These are phyloP conservation scores for Lodderomyces orthopsilosis DNA, from an alignment of 1,139 yeast genomes.

Conservation along the genomic window DNA sequence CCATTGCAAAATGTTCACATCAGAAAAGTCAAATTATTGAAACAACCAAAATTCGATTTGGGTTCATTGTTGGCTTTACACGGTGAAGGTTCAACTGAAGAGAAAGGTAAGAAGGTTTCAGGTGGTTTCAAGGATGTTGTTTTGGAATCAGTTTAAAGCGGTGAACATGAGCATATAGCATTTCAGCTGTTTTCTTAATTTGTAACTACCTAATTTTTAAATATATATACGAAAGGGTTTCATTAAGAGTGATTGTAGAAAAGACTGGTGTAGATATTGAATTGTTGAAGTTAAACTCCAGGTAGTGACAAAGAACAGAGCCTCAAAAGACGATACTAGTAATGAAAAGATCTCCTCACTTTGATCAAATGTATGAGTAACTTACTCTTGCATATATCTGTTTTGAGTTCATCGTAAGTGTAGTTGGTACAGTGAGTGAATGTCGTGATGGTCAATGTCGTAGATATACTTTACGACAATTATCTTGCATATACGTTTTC, in stretches of 20 bases:
- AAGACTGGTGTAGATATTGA: too few relatives aligned
- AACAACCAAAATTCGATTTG: conserved; percentile 53
- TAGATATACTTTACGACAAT: not conserved
- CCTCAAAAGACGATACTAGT: too few relatives aligned
- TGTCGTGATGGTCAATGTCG: not conserved
- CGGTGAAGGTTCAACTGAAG: conserved; percentile 51
- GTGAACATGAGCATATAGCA: not conserved
- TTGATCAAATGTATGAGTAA: too few relatives aligned
- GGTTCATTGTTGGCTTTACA: conserved; percentile 51
- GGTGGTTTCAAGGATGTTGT: conserved; percentile 53
- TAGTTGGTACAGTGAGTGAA: too few relatives aligned
- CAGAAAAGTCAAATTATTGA: conserved; percentile 52
- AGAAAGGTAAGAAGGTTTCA: conserved; percentile 51
- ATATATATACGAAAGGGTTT: not conserved
- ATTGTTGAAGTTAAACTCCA: too few relatives aligned
- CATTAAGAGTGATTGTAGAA: not conserved
- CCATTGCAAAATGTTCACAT: conserved; percentile 54
- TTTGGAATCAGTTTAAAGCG: conserved; percentile 44
- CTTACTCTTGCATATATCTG: too few relatives aligned
- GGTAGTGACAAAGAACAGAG: too few relatives aligned
- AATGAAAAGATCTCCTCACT: too few relatives aligned
- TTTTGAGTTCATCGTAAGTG: too few relatives aligned
- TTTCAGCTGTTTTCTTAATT: not conserved
- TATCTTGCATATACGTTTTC: not conserved
- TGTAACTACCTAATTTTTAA: conserved; percentile 1